Base-by-base conservation (phyloP, 148 eudicot species). In the Rhododendron mucronatum region DNA sequence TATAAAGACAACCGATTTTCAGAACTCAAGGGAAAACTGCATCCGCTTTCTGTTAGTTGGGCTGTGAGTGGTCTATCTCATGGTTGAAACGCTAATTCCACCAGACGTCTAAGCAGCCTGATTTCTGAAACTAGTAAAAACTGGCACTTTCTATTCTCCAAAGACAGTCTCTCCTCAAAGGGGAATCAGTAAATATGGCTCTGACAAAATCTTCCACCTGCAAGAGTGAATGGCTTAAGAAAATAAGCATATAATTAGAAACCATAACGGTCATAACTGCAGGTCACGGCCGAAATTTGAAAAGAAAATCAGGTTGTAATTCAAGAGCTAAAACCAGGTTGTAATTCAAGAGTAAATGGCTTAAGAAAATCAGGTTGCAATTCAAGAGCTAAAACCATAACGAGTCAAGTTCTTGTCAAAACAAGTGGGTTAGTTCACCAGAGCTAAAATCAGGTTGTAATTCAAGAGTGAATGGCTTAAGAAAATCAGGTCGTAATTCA, bases 141-240 rank as follows among this genome's bases (percentile, higher is more conserved):
- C 86, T 85, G 80, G 92, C 86, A 85, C 91, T 94, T 89, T 92
- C 91, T 87, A 97, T 95, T 91, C 98, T 94, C 80, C 92, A 83
- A 78, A 97, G 82, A 92, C 98, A 97, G 50, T 97, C 99, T 93
- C 81, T 97, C 84, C 99, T 92, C 90, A 95, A 86, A 13, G 96
- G 94, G 37, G 98, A 95, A 90, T 97, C 99, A 11, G 99, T 90
- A 85, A 97, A 97, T 83, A 97, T 92, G 84, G 99, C 99, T 91
- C 92, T 91, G 88, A 97, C 91, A 84, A 97, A 97, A 90, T 97
- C 98, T 85, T 93, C 92, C 86, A 97, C 94, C 99, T 97, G 97
- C 88, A 87, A 84, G 75, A 2, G 39, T 53, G 33, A 53, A 79
- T 47, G 84, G 37, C 88, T 23, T 59, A n/a, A 53, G 48, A 88